Evolutionary conservation across 2,329 filamentous ascomycete species (phyloP), one percentile per base, ranked within the genome.

Genomic region (Aspergillus sojae): DNA sequence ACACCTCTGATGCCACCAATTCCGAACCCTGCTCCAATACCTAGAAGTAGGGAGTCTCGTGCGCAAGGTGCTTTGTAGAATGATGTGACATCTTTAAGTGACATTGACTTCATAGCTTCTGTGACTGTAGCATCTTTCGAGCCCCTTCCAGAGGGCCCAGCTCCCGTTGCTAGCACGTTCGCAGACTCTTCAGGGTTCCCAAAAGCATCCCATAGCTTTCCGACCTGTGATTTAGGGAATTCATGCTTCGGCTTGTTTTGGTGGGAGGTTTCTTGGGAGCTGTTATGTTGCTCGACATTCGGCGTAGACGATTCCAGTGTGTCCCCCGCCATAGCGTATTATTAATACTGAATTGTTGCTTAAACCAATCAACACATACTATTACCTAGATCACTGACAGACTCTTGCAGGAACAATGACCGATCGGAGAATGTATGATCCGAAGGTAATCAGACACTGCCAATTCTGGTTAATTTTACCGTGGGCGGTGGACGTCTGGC

Each of bases 31-130:
- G 87, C 85, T 1, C 88, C 91, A 71, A 99, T 96, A 28, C 93
- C 95, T 1, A 91, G 88, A 70, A 98, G 81, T 59, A 97, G 83
- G 2, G 92, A 90, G 74, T 96, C 90, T 65, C 94, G 85, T 23
- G 92, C 91, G 77, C 95, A 98, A 0, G 94, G 94, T 62, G 88
- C 86, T 77, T 91, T 90, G 76, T 94, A 89, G 57, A 94, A 82
- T 0, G 87, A 91, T 48, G 71, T 68, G 50, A 75, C 67, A 58
- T 92, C 88, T 43, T 78, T 76, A n/a, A 89, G 70, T 55, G 75
- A 86, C 61, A 80, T 82, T 66, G 74, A 76, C 74, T 75, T 77
- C 68, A 76, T 69, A 53, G 77, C 74, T 60, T 82, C 78, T 52
- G 75, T 74, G 68, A 82, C 73, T 48, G 80, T 74, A 36, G 78